phyloP scores from a whole-genome alignment of 108 stramenopile genomes.

The Chaetoceros tenuissimus region DNA sequence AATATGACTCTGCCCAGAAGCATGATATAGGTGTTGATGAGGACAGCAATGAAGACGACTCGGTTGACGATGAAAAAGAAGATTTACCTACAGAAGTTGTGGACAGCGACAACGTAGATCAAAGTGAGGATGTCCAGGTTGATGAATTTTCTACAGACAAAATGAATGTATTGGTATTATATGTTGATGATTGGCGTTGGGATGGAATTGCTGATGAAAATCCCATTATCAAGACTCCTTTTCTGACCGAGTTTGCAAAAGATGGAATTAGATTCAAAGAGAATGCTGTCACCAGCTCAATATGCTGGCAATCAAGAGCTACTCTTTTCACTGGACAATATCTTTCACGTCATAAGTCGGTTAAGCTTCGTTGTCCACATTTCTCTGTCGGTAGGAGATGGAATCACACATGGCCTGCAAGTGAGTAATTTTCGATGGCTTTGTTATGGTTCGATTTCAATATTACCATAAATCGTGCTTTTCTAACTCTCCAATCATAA shows the following conservation, averaged over 20 bases:
- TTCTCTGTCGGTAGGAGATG: constrained; percentile 5
- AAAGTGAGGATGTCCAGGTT: too few species aligned
- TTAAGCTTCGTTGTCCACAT: not conserved
- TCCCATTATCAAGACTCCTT: constrained; percentile 30
- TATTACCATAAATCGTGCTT: constrained; percentile 20
- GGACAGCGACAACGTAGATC: too few species aligned
- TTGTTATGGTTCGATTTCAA: not conserved
- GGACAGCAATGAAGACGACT: too few species aligned
- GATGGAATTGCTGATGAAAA: constrained; percentile 16
- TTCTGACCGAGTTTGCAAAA: constrained; percentile 59
- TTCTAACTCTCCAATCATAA: constrained; percentile 19
- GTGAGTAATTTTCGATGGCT: not conserved
- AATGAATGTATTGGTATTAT: constrained; percentile 46
- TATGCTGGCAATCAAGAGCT: constrained; percentile 72
- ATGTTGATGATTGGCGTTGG: constrained; percentile 52
- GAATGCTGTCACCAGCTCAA: constrained; percentile 75
- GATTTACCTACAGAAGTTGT: too few species aligned
- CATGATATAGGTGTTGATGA: too few species aligned
- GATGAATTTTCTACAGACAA: too few species aligned
- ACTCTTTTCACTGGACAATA: constrained; percentile 67
- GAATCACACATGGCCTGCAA: not conserved
- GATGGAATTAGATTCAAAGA: constrained; percentile 63
- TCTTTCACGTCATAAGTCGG: constrained; percentile 35
- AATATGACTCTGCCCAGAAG: too few species aligned
- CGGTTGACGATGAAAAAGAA: too few species aligned